Evolutionary conservation across 768 basidiomycete species (phyloP), one percentile per base, ranked within the genome.

Genomic region (Phlebiopsis flavidoalba): DNA sequence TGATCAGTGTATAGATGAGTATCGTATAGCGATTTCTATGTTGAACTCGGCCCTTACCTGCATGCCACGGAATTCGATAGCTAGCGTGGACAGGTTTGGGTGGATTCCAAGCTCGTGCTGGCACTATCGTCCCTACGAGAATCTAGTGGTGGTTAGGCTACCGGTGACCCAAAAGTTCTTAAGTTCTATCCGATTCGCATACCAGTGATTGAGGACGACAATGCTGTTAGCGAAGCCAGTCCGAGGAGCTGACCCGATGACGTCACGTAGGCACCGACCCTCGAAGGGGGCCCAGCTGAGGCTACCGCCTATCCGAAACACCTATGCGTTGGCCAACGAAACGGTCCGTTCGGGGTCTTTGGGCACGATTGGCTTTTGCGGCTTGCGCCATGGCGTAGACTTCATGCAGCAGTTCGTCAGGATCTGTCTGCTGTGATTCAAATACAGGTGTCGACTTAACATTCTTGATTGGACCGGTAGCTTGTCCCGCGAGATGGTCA

Each of bases 311-410:
- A 91, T n/a, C 82, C 43, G 77, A 77, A 15, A 86, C 83, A 3
- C 82, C 86, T 48, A 91, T 84, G 14, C 89, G 80, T 65, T 87
- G 77, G 17, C 84, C 89, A 67, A n/a, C n/a, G n/a, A n/a, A 78
- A 89, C 1, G 87, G 85, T 0, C 89, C 89, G 1, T 82, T 84
- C n/a, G 0, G 66, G 65, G 54, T 92, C 89, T 52, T 83, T 83
- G 0, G 89, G 89, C 21, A 88, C 75, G 57, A 87, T 80, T n/a
- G 2, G 88, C 89, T 70, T 88, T 88, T 22, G 86, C 87, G 2
- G 84, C 85, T 56, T 91, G 88, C 0, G 86, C 87, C 83, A 91
- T 86, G 0, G 84, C 72, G 60, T 88, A 90, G 72, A 86, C 84
- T 86, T 59, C 24, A 22, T 8, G 21, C 33, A 31, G 21, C 26